These are phyloP conservation scores for Akanthomyces uredinophilus DNA, from an alignment of 2,329 filamentous ascomycete genomes.

Conservation along the genomic window DNA sequence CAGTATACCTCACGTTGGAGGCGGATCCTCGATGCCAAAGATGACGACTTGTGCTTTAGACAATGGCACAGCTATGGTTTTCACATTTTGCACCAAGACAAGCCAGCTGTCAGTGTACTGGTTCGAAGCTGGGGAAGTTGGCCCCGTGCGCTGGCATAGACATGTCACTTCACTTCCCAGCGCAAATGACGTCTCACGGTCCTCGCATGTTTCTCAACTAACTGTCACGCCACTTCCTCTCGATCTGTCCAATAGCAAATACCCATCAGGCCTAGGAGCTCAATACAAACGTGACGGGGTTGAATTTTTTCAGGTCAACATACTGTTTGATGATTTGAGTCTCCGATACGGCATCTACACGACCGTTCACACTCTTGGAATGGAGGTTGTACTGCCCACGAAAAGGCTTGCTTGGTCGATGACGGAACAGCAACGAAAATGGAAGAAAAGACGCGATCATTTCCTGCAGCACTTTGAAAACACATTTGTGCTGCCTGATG, in stretches of 20 bases:
- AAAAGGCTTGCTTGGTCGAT: constrained; percentile 24
- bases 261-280: constrained; percentile 22
- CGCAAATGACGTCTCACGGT: constrained; percentile 5
- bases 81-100: constrained; percentile 28
- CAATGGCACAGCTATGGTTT: constrained; percentile 25
- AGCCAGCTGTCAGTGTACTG: constrained; percentile 32
- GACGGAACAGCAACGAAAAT: constrained; percentile 22
- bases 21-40: constrained; percentile 7
- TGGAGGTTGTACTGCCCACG: constrained; percentile 26
- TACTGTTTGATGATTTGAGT: constrained; percentile 38
- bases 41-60: constrained; percentile 25
- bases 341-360: constrained; percentile 36
- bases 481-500: constrained; percentile 35
- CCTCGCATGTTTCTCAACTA: constrained; percentile 22
- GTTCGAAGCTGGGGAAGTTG: constrained; percentile 23
- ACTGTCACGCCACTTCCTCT: constrained; percentile 26
- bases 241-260: not conserved
- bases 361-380: constrained; percentile 20
- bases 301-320: constrained; percentile 43
- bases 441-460: constrained; percentile 25
- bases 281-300: constrained; percentile 30
- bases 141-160: constrained; percentile 34
- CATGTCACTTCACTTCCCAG: constrained; percentile 27
- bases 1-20: constrained; percentile 7
- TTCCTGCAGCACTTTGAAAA: constrained; percentile 26